Evolutionary conservation across 164 flowering plant genomes (phyloP).

Genomic region (Buxus sempervirens): DNA sequence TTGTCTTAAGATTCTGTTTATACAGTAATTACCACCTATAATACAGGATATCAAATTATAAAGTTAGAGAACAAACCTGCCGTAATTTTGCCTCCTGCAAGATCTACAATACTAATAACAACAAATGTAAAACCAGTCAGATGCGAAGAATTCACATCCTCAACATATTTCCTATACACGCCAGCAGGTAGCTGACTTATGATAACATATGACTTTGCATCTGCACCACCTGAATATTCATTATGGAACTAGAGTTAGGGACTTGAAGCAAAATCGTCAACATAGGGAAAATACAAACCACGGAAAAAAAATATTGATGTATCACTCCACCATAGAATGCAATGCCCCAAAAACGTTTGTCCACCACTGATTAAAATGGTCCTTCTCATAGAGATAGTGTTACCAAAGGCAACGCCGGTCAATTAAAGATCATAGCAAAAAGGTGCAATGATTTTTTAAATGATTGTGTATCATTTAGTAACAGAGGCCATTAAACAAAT

Average conservation of each 20-base stretch:
- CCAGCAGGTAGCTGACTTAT: slow-evolving; percentile 68
- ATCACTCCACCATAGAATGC: too few relatives aligned
- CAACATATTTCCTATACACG: slow-evolving; percentile 62
- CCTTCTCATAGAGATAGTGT: not conserved
- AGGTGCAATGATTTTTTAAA: not conserved
- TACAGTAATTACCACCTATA: not conserved
- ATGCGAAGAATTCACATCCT: slow-evolving; percentile 52
- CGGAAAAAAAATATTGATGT: too few relatives aligned
- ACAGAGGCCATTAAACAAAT: not conserved
- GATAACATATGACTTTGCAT: slow-evolving; percentile 70
- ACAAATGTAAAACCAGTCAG: slow-evolving; percentile 73
- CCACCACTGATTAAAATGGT: too few relatives aligned
- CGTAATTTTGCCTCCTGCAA: slow-evolving; percentile 79
- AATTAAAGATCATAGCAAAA: not conserved
- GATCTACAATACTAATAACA: slow-evolving; percentile 60
- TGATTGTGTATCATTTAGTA: not conserved
- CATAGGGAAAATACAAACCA: not conserved
- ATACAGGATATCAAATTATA: not conserved
- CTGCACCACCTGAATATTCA: slow-evolving; percentile 42
- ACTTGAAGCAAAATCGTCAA: not conserved
- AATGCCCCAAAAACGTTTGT: too few relatives aligned
- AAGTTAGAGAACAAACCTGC: slow-evolving; percentile 54
- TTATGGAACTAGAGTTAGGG: slow-evolving; percentile 6
- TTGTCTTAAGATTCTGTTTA: not conserved
- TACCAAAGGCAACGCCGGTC: not conserved